Base-by-base conservation (phyloP, 371 early-diverging fungal species). In the Mucor ambiguus region DNA sequence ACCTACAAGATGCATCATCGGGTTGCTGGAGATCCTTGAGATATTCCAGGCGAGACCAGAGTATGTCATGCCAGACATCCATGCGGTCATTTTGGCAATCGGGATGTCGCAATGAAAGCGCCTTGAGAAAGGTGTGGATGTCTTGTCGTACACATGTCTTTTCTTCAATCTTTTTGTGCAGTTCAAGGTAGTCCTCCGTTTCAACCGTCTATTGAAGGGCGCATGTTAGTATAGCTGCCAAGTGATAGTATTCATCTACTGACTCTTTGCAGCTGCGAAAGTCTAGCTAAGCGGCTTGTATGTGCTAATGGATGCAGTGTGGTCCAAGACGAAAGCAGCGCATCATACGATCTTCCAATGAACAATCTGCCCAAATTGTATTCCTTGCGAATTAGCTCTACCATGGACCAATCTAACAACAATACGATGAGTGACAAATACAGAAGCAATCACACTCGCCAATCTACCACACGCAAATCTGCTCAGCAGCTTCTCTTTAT, bases 241-340 rank as follows among this genome's bases (percentile, higher is more conserved):
- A 10, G 11, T 11, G 0, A 29, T 29, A 14, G n/a, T 54, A 10
- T 29, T 33, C 46, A 1, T 18, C 20, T 18, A n/a, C 60, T 71
- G 75, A 88, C 90, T 57, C 79, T 76, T 67, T 90, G 86, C 20
- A 90, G 56, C 4, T 67, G 66, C 8, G 80, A 64, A 16, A 89
- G 68, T 35, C 80, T 80, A 16, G 73, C 57, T 30, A 86, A 57
- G 16, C 85, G 75, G 59, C 83, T 85, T 22, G 72, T 81, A 38
- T 77, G 67, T 8, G 88, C 82, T 9, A 87, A 73, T 9, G 85
- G 87, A 46, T 87, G 85, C 20, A 86, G 64, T 20, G 79, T 82
- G 0, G 87, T 79, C 85, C 87, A 87, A 0, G 71, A 60, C 0
- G 76, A 67, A 1, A 89, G 68, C 48, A 90, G 80, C 2, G 78